Evolutionary conservation across 352 stramenopile species (phyloP).

Genomic region (Peronosclerospora sorghi): DNA sequence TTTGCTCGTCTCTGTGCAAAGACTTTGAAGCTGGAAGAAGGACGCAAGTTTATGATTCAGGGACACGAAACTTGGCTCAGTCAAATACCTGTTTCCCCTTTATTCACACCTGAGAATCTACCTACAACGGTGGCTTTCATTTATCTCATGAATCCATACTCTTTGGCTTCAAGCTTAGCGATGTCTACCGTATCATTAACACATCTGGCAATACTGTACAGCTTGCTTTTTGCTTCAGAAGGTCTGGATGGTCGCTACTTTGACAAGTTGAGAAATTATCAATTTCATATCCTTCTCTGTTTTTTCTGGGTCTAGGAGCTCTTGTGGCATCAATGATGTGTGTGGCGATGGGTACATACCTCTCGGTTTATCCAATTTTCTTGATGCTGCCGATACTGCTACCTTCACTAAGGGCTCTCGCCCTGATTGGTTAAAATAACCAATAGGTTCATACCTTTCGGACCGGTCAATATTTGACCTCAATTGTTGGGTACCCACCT

Average conservation of each 20-base stretch:
- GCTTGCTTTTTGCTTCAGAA: conserved; percentile 58
- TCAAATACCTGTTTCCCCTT: conserved; percentile 54
- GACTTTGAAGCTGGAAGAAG: conserved; percentile 42
- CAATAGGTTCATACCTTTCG: too few species aligned
- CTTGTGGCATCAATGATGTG: conserved; percentile 35
- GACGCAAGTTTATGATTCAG: conserved; percentile 20
- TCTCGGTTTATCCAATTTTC: conserved; percentile 61
- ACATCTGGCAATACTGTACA: conserved; percentile 52
- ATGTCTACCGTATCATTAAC: conserved; percentile 66
- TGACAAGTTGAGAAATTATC: not conserved
- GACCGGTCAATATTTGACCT: too few species aligned
- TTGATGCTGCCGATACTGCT: conserved; percentile 48
- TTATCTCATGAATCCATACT: conserved; percentile 73
- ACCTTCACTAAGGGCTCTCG: conserved; percentile 19
- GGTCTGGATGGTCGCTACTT: conserved; percentile 12
- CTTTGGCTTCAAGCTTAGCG: conserved; percentile 47
- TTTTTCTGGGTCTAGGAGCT: conserved; percentile 21
- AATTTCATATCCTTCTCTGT: conserved; percentile 1
- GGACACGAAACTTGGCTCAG: conserved; percentile 59
- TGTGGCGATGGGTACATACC: conserved; percentile 46
- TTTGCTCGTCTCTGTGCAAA: conserved; percentile 40
- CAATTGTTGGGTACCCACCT: too few species aligned
- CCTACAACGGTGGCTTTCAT: conserved; percentile 40
- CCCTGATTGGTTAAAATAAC: too few species aligned
- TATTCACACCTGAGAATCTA: conserved; percentile 38